Conservation (phyloP, 345 rosid species). For the Linum lewisii region DNA sequence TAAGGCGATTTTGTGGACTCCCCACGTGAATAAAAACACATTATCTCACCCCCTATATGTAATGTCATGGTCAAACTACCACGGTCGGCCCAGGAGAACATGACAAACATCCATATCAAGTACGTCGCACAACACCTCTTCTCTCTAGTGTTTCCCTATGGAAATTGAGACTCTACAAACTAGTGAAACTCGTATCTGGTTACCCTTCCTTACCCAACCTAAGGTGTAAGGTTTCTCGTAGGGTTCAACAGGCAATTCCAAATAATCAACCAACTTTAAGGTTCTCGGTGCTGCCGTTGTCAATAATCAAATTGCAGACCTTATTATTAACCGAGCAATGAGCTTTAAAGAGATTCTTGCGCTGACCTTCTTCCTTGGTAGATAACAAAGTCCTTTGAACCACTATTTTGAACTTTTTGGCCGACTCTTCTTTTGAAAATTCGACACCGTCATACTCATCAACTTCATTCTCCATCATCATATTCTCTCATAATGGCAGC, state of each 20-base stretch:
- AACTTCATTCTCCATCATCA: not conserved
- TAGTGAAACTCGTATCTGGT: not conserved
- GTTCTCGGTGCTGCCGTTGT: too few relatives aligned
- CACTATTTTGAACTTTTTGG: not conserved
- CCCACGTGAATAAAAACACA: not conserved
- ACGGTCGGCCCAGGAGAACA: not conserved
- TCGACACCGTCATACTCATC: not conserved
- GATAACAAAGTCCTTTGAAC: not conserved
- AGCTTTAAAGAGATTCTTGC: not conserved
- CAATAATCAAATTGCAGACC: too few relatives aligned
- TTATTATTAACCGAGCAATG: not conserved
- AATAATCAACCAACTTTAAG: too few relatives aligned
- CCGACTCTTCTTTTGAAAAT: not conserved
- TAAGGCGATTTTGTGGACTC: not conserved
- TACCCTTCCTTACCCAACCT: too few relatives aligned
- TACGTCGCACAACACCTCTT: not conserved
- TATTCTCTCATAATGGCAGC: not conserved
- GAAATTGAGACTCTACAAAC: not conserved
- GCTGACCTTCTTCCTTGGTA: not conserved
- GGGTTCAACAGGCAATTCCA: too few relatives aligned
- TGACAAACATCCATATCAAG: not conserved
- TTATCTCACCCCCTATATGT: too few relatives aligned
- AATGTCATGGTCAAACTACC: not conserved
- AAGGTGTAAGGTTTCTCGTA: too few relatives aligned
- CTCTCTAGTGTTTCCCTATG: slow-evolving; percentile 3